Evolutionary conservation across 2,329 filamentous ascomycete genomes (phyloP).

Genomic region (Verticillium longisporum): DNA sequence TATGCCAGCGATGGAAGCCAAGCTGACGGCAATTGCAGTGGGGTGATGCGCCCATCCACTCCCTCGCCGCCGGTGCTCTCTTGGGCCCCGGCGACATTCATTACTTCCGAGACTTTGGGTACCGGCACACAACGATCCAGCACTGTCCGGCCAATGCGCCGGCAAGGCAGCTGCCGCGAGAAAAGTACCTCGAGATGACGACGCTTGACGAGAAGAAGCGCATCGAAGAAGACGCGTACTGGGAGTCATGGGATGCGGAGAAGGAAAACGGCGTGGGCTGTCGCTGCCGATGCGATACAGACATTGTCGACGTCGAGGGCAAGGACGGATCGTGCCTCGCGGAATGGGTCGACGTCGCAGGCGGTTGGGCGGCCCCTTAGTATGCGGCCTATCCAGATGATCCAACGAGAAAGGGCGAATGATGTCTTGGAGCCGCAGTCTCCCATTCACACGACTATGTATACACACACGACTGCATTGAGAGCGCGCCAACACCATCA

Average conservation of each 20-base stretch:
- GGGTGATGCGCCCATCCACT: conserved; percentile 98
- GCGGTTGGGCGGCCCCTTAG: conserved; percentile 65
- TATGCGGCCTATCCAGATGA: neutral
- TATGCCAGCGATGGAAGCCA: neutral
- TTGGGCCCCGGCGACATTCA: conserved; percentile 80
- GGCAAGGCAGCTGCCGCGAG: conserved; percentile 71
- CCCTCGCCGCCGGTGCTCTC: conserved; percentile 85
- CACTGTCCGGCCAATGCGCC: conserved; percentile 97
- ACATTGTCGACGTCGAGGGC: conserved; percentile 95
- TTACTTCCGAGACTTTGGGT: conserved; percentile 98
- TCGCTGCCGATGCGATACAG: conserved; percentile 92
- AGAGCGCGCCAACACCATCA: neutral
- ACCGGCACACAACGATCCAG: conserved; percentile 97
- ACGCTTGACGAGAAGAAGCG: conserved; percentile 77
- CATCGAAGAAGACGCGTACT: conserved; percentile 91
- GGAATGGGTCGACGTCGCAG: conserved; percentile 96
- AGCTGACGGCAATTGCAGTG: conserved; percentile 50
- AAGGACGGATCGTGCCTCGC: conserved; percentile 92
- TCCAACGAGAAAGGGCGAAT: neutral
- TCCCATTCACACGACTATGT: neutral
- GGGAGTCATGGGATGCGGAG: conserved; percentile 77
- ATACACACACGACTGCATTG: neutral
- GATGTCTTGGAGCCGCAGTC: neutral
- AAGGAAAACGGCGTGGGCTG: conserved; percentile 97
- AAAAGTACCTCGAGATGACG: conserved; percentile 75